phyloP scores from a whole-genome alignment of 805 yeast species.

The Spencermartinsiella europaea region DNA sequence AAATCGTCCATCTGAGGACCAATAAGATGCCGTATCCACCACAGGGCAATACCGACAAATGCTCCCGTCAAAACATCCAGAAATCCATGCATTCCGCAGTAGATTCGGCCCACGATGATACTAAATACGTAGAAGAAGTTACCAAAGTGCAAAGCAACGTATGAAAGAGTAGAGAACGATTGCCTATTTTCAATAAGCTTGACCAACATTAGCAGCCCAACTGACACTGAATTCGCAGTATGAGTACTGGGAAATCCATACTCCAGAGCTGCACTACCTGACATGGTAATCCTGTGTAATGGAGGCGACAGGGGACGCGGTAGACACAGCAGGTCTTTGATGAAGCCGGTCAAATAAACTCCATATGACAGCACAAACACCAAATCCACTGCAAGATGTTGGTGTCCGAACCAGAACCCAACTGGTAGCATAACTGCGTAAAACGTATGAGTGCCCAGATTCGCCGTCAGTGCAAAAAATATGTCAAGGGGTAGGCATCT shows the following conservation, averaged over 20 bases:
- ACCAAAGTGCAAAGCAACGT: constrained; percentile 9
- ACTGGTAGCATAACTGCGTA: constrained; percentile 85
- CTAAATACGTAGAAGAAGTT: constrained; percentile 50
- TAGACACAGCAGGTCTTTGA: constrained; percentile 80
- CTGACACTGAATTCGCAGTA: constrained; percentile 90
- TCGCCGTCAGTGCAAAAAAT: constrained; percentile 84
- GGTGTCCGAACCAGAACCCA: constrained; percentile 75
- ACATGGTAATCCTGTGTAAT: constrained; percentile 78
- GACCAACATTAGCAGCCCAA: constrained; percentile 47
- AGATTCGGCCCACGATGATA: constrained; percentile 72
- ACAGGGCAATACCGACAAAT: constrained; percentile 52
- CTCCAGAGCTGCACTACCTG: constrained; percentile 85
- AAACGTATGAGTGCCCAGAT: constrained; percentile 88
- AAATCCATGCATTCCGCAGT: constrained; percentile 97
- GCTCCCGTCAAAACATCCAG: constrained; percentile 68
- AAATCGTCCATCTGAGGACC: constrained; percentile 45
- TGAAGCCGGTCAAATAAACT: constrained; percentile 55
- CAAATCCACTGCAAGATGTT: constrained; percentile 51
- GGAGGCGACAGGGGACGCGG: constrained; percentile 96
- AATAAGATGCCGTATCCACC: constrained; percentile 40
- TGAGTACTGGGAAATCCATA: constrained; percentile 95
- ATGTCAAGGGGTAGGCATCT: constrained; percentile 54
- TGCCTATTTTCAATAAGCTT: constrained; percentile 8
- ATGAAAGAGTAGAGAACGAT: constrained; percentile 1
- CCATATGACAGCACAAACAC: constrained; percentile 62